phyloP scores from a whole-genome alignment of 2,329 filamentous ascomycete species.

The Coniochaeta ligniaria region DNA sequence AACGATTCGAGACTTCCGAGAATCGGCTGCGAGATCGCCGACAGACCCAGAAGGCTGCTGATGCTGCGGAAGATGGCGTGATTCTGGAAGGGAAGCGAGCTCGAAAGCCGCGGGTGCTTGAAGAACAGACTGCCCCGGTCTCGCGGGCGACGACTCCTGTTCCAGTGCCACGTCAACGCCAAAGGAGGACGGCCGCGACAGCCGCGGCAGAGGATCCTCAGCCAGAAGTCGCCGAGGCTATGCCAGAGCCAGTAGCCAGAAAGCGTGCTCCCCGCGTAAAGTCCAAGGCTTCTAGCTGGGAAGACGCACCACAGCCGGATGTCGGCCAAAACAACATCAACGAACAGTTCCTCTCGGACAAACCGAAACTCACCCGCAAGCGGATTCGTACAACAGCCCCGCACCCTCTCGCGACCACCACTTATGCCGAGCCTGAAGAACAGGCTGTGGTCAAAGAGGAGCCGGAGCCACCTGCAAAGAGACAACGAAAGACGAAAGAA shows the following conservation, averaged over 20 bases:
- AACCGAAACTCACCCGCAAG: constrained; percentile 15
- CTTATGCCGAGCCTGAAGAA: constrained; percentile 1
- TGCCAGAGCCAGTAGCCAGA: not conserved
- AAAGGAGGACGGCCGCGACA: constrained; percentile 5
- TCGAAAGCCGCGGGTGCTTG: constrained; percentile 45
- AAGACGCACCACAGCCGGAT: not conserved
- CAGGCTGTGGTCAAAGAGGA: constrained; percentile 9
- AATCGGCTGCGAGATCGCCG: constrained; percentile 49
- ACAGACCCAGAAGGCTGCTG: constrained; percentile 51
- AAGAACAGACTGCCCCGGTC: constrained; percentile 40
- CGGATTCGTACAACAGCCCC: constrained; percentile 15
- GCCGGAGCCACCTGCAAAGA: constrained; percentile 11
- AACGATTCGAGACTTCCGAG: constrained; percentile 48
- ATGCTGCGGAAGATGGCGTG: constrained; percentile 35
- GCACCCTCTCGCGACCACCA: not conserved
- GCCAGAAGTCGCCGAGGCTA: not conserved
- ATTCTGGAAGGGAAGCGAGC: constrained; percentile 44
- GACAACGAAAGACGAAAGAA: constrained; percentile 9
- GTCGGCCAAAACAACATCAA: not conserved
- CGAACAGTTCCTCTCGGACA: constrained; percentile 4
- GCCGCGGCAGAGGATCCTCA: not conserved
- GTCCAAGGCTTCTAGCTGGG: not conserved
- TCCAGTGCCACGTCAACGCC: constrained; percentile 17
- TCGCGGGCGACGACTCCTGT: constrained; percentile 46
- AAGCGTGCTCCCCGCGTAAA: not conserved